Evolutionary conservation across 2,329 filamentous ascomycete species (phyloP).

Genomic region (Cryphonectria nitschkei): DNA sequence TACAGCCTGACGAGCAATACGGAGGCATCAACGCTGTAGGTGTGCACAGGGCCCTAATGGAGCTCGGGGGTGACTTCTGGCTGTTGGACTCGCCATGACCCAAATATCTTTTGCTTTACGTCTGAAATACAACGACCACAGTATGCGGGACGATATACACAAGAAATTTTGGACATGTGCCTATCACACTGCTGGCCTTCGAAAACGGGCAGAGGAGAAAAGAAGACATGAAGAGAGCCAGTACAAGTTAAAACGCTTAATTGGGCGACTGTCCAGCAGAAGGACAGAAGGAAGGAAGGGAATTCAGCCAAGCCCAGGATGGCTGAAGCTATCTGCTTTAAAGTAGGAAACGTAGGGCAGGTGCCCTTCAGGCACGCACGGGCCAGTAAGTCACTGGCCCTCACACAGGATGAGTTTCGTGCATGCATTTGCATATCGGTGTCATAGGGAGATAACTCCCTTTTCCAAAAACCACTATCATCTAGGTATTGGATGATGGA

Average conservation of each 20-base stretch:
- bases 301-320: background rate
- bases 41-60: slow-evolving; percentile 29
- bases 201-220: background rate
- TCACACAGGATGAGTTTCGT: too few species aligned
- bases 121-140: slow-evolving; percentile 22
- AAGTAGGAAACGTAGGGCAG: too few species aligned
- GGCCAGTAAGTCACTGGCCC: too few species aligned
- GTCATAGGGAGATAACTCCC: too few species aligned
- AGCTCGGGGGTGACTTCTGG: slow-evolving; percentile 32
- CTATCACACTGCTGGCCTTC: slow-evolving; percentile 18
- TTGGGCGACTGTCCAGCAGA: background rate
- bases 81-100: slow-evolving; percentile 28
- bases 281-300: background rate
- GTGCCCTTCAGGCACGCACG: too few species aligned
- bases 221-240: background rate
- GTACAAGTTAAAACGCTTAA: too few species aligned
- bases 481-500: too few species aligned
- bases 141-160: slow-evolving; percentile 27
- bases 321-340: background rate
- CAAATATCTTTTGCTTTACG: slow-evolving; percentile 27
- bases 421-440: too few species aligned
- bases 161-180: slow-evolving; percentile 29
- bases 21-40: slow-evolving; percentile 23
- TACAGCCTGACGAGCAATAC: background rate
- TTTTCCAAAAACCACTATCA: too few species aligned